Evolutionary conservation across 2,329 filamentous ascomycete species (phyloP).

Genomic region (Exophiala sp.): DNA sequence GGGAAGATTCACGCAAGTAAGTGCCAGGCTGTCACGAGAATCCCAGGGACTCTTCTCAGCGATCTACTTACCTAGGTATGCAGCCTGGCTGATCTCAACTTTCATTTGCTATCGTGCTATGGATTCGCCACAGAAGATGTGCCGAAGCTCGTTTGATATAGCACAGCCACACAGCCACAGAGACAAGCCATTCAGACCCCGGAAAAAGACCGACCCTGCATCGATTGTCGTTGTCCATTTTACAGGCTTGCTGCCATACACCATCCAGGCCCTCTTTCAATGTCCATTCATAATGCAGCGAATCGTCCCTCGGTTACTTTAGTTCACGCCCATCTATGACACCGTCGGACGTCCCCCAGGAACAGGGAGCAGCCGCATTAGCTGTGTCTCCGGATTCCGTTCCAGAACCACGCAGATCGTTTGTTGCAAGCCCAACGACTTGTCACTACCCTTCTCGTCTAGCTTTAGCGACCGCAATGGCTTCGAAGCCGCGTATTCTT

Average conservation of each 20-base stretch:
- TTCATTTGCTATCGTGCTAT: too few species aligned
- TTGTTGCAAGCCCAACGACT: constrained; percentile 10
- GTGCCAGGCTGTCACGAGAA: too few species aligned
- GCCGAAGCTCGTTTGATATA: not conserved
- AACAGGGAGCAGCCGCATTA: not conserved
- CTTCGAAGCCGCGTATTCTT: constrained; percentile 2
- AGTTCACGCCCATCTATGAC: constrained; percentile 5
- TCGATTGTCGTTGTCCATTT: constrained; percentile 6
- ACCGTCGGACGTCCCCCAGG: not conserved
- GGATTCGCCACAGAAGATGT: not conserved
- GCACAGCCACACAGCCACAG: constrained; percentile 24
- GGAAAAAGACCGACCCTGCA: constrained; percentile 4
- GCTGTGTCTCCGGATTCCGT: constrained; percentile 1
- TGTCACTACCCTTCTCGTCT: constrained; percentile 10
- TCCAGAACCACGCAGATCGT: constrained; percentile 17
- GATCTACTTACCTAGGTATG: too few species aligned
- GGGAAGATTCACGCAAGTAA: too few species aligned
- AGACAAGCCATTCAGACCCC: not conserved
- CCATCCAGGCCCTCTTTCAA: constrained; percentile 10
- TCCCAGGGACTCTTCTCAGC: too few species aligned
- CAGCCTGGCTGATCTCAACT: too few species aligned
- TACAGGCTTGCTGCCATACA: not conserved
- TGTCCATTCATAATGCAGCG: constrained; percentile 8
- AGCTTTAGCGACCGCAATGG: constrained; percentile 9
- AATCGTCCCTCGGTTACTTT: constrained; percentile 4